Evolutionary conservation across 1,284 basidiomycete genomes (phyloP).

Genomic region (Pseudozyma tsukubaensis): DNA sequence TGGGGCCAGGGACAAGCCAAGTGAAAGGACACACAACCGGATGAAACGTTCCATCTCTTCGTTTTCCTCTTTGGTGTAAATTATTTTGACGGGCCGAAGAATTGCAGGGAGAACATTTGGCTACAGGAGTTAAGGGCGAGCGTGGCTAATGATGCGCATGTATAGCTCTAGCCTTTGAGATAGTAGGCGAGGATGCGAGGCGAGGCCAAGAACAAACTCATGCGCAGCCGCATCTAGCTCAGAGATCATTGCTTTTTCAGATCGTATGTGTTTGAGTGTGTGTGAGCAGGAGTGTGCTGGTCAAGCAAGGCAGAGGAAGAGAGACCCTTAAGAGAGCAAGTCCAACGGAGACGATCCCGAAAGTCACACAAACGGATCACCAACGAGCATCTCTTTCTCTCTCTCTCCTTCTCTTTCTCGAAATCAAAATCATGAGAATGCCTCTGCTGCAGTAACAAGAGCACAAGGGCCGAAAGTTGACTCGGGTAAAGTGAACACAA

Average conservation of each 20-base stretch:
- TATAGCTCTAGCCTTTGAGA: neutral
- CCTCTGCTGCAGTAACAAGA: neutral
- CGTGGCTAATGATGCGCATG: neutral
- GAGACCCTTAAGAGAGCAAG: neutral
- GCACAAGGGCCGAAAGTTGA: no score
- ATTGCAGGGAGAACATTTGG: neutral
- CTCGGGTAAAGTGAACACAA: neutral
- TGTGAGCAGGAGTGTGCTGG: neutral
- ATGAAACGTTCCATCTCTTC: constrained; percentile 2
- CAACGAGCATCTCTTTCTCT: no score
- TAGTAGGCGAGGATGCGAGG: neutral
- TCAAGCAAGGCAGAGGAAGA: neutral
- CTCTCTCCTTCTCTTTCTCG: no score
- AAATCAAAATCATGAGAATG: neutral
- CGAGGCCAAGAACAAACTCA: neutral
- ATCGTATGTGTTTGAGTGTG: neutral
- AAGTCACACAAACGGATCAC: neutral
- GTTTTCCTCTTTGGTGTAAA: neutral
- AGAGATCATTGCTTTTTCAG: neutral
- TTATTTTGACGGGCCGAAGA: neutral
- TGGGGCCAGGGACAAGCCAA: neutral
- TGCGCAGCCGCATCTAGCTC: neutral
- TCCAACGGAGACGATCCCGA: neutral
- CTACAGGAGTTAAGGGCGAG: neutral
- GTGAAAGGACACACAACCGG: neutral